Conservation (phyloP, 441 rosid species). For the Sinapis alba region DNA sequence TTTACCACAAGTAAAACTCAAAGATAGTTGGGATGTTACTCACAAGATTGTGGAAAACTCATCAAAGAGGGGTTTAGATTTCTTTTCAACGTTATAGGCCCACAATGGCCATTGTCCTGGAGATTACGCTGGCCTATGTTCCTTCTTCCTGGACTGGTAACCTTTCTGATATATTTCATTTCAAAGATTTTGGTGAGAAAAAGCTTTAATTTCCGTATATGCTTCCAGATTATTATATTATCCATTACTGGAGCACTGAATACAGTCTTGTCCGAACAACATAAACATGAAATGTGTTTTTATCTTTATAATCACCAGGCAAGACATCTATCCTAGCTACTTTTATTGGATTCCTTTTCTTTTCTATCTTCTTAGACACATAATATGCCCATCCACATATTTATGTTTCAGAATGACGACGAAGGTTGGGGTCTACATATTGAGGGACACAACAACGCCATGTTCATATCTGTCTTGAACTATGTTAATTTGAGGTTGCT, state of each 20-base stretch:
- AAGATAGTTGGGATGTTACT: slow-evolving; percentile 51
- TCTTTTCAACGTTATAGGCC: slow-evolving; percentile 77
- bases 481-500: slow-evolving; percentile 81
- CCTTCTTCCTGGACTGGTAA: slow-evolving; percentile 82
- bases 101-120: slow-evolving; percentile 98
- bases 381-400: background rate
- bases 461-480: slow-evolving; percentile 79
- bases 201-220: background rate
- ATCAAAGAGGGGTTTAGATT: slow-evolving; percentile 65
- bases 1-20: slow-evolving; percentile 57
- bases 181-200: background rate
- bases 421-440: slow-evolving; percentile 97
- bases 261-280: slow-evolving; percentile 74
- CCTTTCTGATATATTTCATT: background rate
- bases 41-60: slow-evolving; percentile 51
- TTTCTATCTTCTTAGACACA: slow-evolving; percentile 7
- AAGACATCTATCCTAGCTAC: slow-evolving; percentile 30
- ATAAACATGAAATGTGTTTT: slow-evolving; percentile 75
- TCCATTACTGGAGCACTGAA: slow-evolving; percentile 83
- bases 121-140: slow-evolving; percentile 99
- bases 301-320: slow-evolving; percentile 95
- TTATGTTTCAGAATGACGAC: slow-evolving; percentile 69
- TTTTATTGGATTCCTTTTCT: background rate
- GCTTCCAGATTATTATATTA: slow-evolving; percentile 73
- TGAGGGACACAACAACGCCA: slow-evolving; percentile 85